Conservation (phyloP, 441 rosid species). For the Populus tomentosa region DNA sequence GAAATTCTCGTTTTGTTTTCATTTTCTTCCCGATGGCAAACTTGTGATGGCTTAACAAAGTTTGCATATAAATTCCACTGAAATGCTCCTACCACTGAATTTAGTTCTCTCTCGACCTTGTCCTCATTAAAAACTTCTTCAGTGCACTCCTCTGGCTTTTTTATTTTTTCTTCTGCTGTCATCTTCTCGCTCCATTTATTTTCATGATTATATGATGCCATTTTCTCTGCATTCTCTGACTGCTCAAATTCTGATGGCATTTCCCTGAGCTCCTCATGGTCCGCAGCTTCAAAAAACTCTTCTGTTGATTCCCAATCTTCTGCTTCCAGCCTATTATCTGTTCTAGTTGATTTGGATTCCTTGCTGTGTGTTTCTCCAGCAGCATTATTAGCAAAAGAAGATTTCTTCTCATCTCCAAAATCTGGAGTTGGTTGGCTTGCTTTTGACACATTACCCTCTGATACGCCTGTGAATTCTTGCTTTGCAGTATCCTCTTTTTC, state of each 20-base stretch:
- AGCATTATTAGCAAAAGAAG: constrained; percentile 19
- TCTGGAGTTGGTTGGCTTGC: constrained; percentile 13
- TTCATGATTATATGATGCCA: constrained; percentile 17
- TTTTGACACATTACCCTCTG: constrained; percentile 18
- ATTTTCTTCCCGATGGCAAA: constrained; percentile 17
- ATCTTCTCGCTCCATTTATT: constrained; percentile 23
- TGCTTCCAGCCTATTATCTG: constrained; percentile 16
- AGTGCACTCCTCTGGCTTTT: constrained; percentile 19
- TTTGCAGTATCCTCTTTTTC: constrained; percentile 16
- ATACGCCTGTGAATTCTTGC: constrained; percentile 15
- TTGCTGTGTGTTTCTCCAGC: constrained; percentile 12
- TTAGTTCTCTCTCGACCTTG: constrained; percentile 1
- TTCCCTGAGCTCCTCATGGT: neutral
- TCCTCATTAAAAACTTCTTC: constrained; percentile 2
- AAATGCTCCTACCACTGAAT: constrained; percentile 6
- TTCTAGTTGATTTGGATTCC: constrained; percentile 5
- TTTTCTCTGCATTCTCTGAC: constrained; percentile 23
- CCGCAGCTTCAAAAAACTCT: neutral
- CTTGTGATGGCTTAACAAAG: constrained; percentile 16
- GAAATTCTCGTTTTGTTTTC: neutral
- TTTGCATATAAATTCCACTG: constrained; percentile 6
- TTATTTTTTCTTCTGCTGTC: constrained; percentile 11
- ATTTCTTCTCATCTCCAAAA: constrained; percentile 17
- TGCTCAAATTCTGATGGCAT: constrained; percentile 10
- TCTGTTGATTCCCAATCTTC: constrained; percentile 22